Conservation (phyloP, 2,329 filamentous ascomycete genomes). For the Coniochaeta sp. region DNA sequence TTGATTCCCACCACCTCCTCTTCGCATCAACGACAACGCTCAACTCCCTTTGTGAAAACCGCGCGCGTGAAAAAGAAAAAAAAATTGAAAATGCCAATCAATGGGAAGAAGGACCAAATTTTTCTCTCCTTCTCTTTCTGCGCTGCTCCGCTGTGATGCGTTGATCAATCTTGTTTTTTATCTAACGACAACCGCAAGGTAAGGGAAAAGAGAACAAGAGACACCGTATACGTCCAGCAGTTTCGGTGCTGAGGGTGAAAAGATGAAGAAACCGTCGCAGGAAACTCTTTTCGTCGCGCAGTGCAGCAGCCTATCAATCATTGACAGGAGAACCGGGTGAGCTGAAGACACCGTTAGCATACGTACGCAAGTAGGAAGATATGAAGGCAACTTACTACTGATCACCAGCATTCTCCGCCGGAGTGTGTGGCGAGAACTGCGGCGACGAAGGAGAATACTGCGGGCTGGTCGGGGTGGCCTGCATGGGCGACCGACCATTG, state of each 20-base stretch:
- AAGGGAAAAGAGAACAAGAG: not conserved
- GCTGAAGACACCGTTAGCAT: constrained; percentile 15
- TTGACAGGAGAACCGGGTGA: constrained; percentile 31
- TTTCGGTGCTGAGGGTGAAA: not conserved
- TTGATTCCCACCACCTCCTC: not conserved
- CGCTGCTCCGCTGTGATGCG: not conserved
- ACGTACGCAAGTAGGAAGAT: not conserved
- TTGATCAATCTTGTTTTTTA: not conserved
- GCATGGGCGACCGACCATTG: constrained; percentile 44
- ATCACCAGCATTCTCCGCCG: constrained; percentile 28
- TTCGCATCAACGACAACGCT: not conserved
- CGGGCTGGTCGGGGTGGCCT: constrained; percentile 57
- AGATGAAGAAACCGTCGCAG: not conserved
- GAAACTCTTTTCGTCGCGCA: not conserved
- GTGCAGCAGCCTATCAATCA: constrained; percentile 17
- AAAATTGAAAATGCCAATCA: no score
- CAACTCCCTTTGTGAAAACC: not conserved
- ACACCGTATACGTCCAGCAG: not conserved
- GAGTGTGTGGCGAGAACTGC: constrained; percentile 36
- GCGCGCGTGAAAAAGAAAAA: not conserved
- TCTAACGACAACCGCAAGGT: not conserved
- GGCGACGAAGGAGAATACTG: constrained; percentile 63
- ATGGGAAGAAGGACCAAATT: not conserved
- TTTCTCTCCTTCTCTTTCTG: not conserved
- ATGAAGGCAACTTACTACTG: constrained; percentile 30